These are phyloP conservation scores for Teunomyces gatunensis DNA, from an alignment of 805 yeast genomes.

Conservation along the genomic window DNA sequence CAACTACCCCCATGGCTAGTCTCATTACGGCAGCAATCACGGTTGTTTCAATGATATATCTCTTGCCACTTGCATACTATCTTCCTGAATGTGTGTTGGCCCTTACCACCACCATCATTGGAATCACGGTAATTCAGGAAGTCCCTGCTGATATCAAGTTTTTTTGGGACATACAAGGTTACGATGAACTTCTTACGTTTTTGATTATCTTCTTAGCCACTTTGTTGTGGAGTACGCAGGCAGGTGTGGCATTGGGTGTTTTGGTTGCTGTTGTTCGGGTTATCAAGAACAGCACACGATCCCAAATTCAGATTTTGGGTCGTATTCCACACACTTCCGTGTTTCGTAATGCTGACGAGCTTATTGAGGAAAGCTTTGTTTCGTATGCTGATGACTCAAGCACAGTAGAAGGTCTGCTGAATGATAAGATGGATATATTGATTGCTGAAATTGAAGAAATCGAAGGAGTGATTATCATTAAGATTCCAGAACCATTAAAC, in stretches of 20 bases:
- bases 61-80: constrained; percentile 24
- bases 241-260: constrained; percentile 37
- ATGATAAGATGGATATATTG: constrained; percentile 7
- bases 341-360: constrained; percentile 71
- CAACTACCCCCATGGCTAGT: constrained; percentile 38
- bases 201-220: constrained; percentile 23
- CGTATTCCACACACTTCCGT: constrained; percentile 45
- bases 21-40: constrained; percentile 31
- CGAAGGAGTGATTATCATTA: constrained; percentile 74
- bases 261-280: constrained; percentile 33
- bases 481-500: constrained; percentile 84
- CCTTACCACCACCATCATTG: constrained; percentile 34
- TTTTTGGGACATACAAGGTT: constrained; percentile 20
- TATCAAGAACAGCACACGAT: constrained; percentile 39
- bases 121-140: constrained; percentile 51
- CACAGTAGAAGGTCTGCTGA: neutral
- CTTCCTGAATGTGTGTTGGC: constrained; percentile 34
- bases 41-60: constrained; percentile 20
- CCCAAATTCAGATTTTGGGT: constrained; percentile 45
- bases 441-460: constrained; percentile 43
- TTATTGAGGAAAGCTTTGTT: constrained; percentile 37
- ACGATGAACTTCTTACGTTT: constrained; percentile 21
- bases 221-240: constrained; percentile 37
- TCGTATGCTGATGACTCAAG: neutral
- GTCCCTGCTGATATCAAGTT: constrained; percentile 20